Conservation (phyloP, 257 asterid species). For the Solanum pinnatisectum region DNA sequence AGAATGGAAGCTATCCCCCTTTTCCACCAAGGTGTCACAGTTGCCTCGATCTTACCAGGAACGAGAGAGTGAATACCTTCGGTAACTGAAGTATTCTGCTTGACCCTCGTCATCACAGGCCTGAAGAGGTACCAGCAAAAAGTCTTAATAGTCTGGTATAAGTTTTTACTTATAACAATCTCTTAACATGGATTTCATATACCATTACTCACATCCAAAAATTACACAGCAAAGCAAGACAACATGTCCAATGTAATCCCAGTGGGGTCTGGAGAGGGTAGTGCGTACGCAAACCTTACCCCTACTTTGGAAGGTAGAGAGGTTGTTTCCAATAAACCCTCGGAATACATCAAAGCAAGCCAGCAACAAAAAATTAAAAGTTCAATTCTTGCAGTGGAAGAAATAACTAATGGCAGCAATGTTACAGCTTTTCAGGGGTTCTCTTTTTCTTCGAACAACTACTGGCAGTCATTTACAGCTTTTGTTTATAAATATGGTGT, state of each 20-base stretch:
- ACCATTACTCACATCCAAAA: background rate
- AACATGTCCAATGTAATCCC: background rate
- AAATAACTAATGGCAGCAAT: background rate
- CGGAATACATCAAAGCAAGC: background rate
- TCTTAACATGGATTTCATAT: background rate
- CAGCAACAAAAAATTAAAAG: background rate
- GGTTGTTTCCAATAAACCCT: background rate
- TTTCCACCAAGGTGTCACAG: conserved; percentile 87
- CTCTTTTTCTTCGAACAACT: background rate
- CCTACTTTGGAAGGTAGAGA: background rate
- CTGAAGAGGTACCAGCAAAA: conserved; percentile 22
- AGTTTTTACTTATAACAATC: background rate
- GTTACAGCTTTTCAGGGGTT: background rate
- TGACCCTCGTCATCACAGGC: conserved; percentile 24
- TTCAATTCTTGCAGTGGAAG: background rate
- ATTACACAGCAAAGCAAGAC: background rate
- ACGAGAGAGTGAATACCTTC: conserved; percentile 28
- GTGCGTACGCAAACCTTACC: background rate
- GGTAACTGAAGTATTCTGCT: conserved; percentile 24
- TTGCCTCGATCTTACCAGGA: conserved; percentile 32
- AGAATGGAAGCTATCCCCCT: conserved; percentile 53
- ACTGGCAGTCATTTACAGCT: background rate
- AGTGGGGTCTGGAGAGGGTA: background rate
- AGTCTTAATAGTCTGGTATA: background rate
- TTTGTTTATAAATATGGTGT: background rate